Base-by-base conservation (phyloP, 148 eudicot genomes). In the Fagopyrum homotropicum region DNA sequence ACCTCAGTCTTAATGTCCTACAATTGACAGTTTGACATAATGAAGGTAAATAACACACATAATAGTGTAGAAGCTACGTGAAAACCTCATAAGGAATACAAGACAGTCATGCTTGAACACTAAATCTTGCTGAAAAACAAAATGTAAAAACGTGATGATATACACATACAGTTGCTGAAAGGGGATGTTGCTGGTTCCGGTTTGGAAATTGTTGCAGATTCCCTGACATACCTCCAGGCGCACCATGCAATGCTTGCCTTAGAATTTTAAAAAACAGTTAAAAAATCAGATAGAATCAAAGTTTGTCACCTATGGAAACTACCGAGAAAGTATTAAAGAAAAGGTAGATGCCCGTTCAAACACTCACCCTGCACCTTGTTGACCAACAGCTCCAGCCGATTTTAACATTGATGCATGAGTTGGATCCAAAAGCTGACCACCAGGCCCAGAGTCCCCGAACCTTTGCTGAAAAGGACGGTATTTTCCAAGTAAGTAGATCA, bases 1-100 rank as follows among this genome's bases (percentile, higher is more conserved):
- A 86, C 83, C 82, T 88, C 92, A 72, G 84, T 79, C 78, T 85
- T 88, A 29, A 86, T 77, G 51, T 90, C 96, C 96, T 88, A 81
- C 45, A 64, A n/a, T 77, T 54, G 69, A 43, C 19, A 77, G 59
- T 14, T 77, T 54, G 69, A 43, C 19, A 77, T 46, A 49, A 55
- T 49, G 64, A 76, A 17, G 16, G 26, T 44, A 47, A 6, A 6
- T 55, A 14, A 12, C 29, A 2, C 14, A 10, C 52, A 66, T 66
- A 12, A 40, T 40, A 66, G 71, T 12, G 46, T 14, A 43, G 47
- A 66, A 66, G 47, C 46, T 66, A 66, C 47, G 15, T 15, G 71
- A 35, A 43, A 66, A 66, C n/a, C 43, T 40, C 17, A 14, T 4
- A 40, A 64, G 45, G 70, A 43, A 4, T 35, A 7, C 30, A 66